These are phyloP conservation scores for Plasmodium yoelii DNA, from an alignment of 169 alveolate genomes.

Conservation along the genomic window DNA sequence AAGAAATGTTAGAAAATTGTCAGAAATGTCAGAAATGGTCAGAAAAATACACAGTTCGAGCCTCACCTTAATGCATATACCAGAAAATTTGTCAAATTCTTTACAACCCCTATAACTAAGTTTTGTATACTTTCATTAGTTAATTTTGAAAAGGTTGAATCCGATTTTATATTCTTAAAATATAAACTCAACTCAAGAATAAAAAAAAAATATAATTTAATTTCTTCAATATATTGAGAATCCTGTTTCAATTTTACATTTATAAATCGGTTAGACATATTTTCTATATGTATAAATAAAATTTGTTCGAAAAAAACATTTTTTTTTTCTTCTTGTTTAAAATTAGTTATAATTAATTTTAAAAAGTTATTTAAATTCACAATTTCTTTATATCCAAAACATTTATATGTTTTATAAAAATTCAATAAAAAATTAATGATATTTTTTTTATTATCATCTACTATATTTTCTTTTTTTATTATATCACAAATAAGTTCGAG, in stretches of 20 bases:
- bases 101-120: conserved; percentile 14
- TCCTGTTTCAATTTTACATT: conserved; percentile 28
- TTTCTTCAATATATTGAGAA: conserved; percentile 11
- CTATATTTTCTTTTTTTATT: conserved; percentile 3
- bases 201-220: conserved; percentile 11
- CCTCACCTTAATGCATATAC: conserved; percentile 19
- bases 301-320: background rate
- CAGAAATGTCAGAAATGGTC: too few relatives aligned
- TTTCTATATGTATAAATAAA: conserved; percentile 23
- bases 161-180: conserved; percentile 6
- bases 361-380: conserved; percentile 35
- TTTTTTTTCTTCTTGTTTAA: conserved; percentile 17
- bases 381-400: conserved; percentile 13
- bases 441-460: conserved; percentile 4
- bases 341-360: conserved; percentile 26
- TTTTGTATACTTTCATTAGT: background rate
- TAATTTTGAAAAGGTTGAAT: background rate
- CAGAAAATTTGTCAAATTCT: conserved; percentile 7
- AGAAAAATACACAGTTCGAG: background rate
- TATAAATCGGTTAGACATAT: conserved; percentile 13
- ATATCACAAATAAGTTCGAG: conserved; percentile 16
- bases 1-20: too few relatives aligned
- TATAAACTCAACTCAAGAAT: conserved; percentile 16
- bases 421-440: conserved; percentile 17
- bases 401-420: conserved; percentile 16